Evolutionary conservation across 257 asterid genomes (phyloP), one percentile per base, ranked within the genome.

Genomic region (Datura wrightii): DNA sequence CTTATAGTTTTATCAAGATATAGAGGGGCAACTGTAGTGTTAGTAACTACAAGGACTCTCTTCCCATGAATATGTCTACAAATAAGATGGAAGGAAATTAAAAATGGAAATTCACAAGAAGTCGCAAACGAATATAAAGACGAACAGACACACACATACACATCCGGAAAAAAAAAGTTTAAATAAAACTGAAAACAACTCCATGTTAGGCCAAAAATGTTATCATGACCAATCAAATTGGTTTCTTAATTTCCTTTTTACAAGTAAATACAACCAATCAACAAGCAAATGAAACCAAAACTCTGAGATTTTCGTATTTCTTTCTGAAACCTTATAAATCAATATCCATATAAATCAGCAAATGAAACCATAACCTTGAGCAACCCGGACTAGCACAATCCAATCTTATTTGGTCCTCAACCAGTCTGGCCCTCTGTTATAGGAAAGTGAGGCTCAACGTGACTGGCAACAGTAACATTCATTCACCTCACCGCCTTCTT

Each of bases 31-130:
- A 96, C n/a, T 24, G 96, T 96, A 85, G 94, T 92, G 90, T 96
- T 94, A 63, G 98, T 96, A 82, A 96, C 99, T 85, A 96, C 92
- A 15, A 96, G 98, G 86, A 96, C 97, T 92, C 91, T 93, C 94
- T 94, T 96, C 52, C 99, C 99, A 79, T 92, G 98, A 84, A 96
- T 91, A 91, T 96, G 99, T 92, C 99, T 96, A 85, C 62, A 86
- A 31, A 59, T 71, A 76, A 54, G 88, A 53, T 10, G 19, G 65
- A 79, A 86, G 44, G 79, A 48, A 46, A 59, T 6, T 83, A 1
- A 78, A 31, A 46, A 31, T 34, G 48, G 46, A 36, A 19, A 74
- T 55, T 54, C 44, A 72, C 48, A 62, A 44, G 82, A 78, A 3
- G 15, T 53, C 5, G 0, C 7, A 52, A 52, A 52, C 15, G 0